Evolutionary conservation across 2,329 filamentous ascomycete species (phyloP).

Genomic region (Zarea fungicola): DNA sequence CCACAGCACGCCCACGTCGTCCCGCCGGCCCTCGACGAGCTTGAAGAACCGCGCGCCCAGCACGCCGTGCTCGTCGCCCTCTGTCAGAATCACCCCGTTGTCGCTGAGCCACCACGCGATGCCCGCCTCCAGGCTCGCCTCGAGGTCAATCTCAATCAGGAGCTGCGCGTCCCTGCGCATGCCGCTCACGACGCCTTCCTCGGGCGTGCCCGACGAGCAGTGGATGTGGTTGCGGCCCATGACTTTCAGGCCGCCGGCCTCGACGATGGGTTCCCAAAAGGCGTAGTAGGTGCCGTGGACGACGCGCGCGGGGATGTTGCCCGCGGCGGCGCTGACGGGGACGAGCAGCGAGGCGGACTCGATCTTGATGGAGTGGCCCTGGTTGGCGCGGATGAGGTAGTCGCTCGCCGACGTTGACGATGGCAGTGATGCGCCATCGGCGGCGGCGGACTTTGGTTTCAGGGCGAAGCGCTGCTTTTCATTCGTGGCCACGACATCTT

Average conservation of each 20-base stretch:
- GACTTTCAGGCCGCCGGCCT: constrained; percentile 68
- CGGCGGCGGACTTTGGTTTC: constrained; percentile 35
- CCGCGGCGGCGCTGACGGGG: constrained; percentile 56
- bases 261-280: constrained; percentile 70
- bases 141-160: constrained; percentile 71
- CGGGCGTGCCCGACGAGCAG: constrained; percentile 70
- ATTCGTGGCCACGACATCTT: constrained; percentile 63
- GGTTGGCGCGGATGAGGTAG: constrained; percentile 90
- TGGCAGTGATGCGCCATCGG: constrained; percentile 22
- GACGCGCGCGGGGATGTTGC: constrained; percentile 58
- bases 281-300: constrained; percentile 87
- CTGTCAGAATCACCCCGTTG: constrained; percentile 69
- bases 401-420: constrained; percentile 48
- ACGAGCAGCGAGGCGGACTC: constrained; percentile 67
- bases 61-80: constrained; percentile 53
- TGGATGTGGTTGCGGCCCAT: constrained; percentile 91
- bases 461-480: constrained; percentile 90
- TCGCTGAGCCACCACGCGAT: constrained; percentile 75
- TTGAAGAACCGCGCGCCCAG: constrained; percentile 65
- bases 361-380: constrained; percentile 81
- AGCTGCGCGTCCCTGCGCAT: constrained; percentile 76
- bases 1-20: constrained; percentile 62
- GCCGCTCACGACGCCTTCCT: constrained; percentile 61
- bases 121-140: constrained; percentile 55
- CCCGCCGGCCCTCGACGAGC: constrained; percentile 59